Evolutionary conservation across 2,329 filamentous ascomycete genomes (phyloP), one percentile per base, ranked within the genome.

Genomic region (Neophaeococcomyces aloes): DNA sequence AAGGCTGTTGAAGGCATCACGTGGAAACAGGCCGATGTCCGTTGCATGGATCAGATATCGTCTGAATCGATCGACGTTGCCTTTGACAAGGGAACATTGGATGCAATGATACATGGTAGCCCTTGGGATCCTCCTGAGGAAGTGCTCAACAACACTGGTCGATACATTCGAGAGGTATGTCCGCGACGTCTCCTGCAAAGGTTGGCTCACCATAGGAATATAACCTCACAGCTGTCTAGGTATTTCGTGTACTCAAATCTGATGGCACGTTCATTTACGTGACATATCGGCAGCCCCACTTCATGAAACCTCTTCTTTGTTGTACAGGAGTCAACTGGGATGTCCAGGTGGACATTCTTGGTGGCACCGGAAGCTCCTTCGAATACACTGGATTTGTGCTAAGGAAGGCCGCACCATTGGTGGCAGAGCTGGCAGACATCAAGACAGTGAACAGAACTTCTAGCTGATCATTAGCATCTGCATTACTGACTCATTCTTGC

Each of bases 51-150:
- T 7, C 54, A 56, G 1, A 51, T 75, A 1, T 53, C 59, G 1
- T 57, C 63, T 25, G 53, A 47, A 1, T 68, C 65, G 1, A 55
- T 79, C 30, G 70, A 75, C 51, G 64, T 78, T 4, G 74, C 74
- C 8, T 75, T 80, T 49, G 72, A 76, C 50, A 77, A 77, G 55
- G 65, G 66, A 2, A 76, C 72, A 1, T 58, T 76, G 2, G 72
- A 76, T 57, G 70, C 68, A 35, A 74, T 76, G 67, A 70, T 76
- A 25, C 63, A 72, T 51, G 71, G 73, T 2, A 72, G 66, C 48
- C 67, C 66, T 0, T 76, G 71, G 71, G 67, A 60, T 47, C 73
- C 72, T 1, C 71, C 71, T 0, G 61, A 65, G 5, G 66, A 72
- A 27, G 70, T 74, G 1, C 51, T 60, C 29, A 58, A 68, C 0